phyloP scores from a whole-genome alignment of 768 basidiomycete genomes.

The Coprinopsis marcescibilis region DNA sequence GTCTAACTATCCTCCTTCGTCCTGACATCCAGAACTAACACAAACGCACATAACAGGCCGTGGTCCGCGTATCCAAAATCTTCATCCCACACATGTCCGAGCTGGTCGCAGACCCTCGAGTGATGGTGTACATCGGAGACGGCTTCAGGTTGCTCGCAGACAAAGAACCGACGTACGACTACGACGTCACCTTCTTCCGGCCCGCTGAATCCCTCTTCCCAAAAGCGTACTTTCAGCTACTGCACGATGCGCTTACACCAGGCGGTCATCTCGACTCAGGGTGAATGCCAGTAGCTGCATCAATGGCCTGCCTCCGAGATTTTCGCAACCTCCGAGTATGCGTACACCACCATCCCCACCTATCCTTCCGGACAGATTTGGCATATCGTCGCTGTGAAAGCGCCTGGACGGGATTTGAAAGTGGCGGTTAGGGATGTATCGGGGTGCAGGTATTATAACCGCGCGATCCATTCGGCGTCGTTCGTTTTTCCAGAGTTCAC shows the following conservation, averaged over 20 bases:
- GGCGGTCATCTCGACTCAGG: slow-evolving; percentile 96
- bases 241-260: slow-evolving; percentile 82
- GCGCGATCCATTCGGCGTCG: slow-evolving; percentile 69
- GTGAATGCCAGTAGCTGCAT: slow-evolving; percentile 94
- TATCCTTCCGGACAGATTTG: slow-evolving; percentile 98
- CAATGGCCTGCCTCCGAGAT: slow-evolving; percentile 60
- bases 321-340: slow-evolving; percentile 84
- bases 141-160: slow-evolving; percentile 96
- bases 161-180: slow-evolving; percentile 85
- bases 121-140: slow-evolving; percentile 84
- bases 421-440: slow-evolving; percentile 69
- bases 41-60: slow-evolving; percentile 62
- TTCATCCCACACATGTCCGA: slow-evolving; percentile 93
- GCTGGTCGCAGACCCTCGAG: slow-evolving; percentile 73
- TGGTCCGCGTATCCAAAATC: slow-evolving; percentile 88
- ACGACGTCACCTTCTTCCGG: slow-evolving; percentile 97
- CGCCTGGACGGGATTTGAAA: slow-evolving; percentile 59
- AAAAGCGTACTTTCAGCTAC: slow-evolving; percentile 93
- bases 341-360: slow-evolving; percentile 93
- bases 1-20: slow-evolving; percentile 1
- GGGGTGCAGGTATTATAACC: slow-evolving; percentile 80
- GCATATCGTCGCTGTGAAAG: slow-evolving; percentile 85
- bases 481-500: slow-evolving; percentile 93
- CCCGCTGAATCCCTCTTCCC: slow-evolving; percentile 93
- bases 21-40: neutral